Conservation (phyloP, 768 basidiomycete species). For the Termitomyces sp. region DNA sequence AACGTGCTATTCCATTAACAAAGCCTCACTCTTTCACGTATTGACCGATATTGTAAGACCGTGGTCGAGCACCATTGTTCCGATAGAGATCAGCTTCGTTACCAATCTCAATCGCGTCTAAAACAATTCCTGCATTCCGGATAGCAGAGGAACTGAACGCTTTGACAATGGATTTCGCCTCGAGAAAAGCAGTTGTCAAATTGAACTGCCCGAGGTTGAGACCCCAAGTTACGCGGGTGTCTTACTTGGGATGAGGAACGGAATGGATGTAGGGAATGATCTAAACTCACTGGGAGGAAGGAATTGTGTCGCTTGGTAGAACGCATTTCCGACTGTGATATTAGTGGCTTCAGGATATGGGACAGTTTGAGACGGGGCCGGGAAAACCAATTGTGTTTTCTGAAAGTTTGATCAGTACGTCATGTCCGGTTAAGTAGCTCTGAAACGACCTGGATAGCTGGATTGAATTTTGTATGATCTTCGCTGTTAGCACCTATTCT, state of each 20-base stretch:
- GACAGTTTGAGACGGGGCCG: slow-evolving; percentile 36
- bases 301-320: slow-evolving; percentile 31
- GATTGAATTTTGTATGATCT: slow-evolving; percentile 54
- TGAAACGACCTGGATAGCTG: slow-evolving; percentile 35
- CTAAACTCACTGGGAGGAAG: slow-evolving; percentile 12
- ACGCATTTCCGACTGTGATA: slow-evolving; percentile 54
- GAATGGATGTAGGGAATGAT: not conserved
- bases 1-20: not conserved
- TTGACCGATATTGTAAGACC: slow-evolving; percentile 34
- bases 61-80: slow-evolving; percentile 37
- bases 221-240: slow-evolving; percentile 62
- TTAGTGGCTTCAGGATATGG: slow-evolving; percentile 66
- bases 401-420: not conserved
- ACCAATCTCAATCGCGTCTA: slow-evolving; percentile 57
- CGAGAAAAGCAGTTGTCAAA: slow-evolving; percentile 42
- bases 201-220: slow-evolving; percentile 59
- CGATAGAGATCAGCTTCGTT: slow-evolving; percentile 58
- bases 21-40: slow-evolving; percentile 47
- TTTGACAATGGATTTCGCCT: slow-evolving; percentile 42
- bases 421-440: not conserved
- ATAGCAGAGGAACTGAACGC: slow-evolving; percentile 42
- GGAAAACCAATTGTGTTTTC: slow-evolving; percentile 37
- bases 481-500: slow-evolving; percentile 55
- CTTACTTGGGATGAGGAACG: slow-evolving; percentile 21
- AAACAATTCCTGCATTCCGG: slow-evolving; percentile 33